Base-by-base conservation (phyloP, 2,329 filamentous ascomycete genomes). In the Alternaria ethzedia region DNA sequence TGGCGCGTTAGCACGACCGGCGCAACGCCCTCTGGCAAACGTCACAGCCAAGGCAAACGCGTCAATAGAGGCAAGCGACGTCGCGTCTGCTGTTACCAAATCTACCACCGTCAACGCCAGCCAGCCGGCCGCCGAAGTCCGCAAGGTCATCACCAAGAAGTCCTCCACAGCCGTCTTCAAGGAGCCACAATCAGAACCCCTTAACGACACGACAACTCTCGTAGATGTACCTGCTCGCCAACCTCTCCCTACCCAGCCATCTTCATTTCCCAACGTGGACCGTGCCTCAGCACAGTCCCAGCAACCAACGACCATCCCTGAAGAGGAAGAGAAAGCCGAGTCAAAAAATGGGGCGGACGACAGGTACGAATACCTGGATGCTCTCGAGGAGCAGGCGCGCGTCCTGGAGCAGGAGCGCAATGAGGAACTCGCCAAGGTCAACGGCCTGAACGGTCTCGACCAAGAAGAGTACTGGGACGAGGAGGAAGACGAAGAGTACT, bases 401-500 rank as follows among this genome's bases (percentile, higher is more conserved):
- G 73, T 70, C 15, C 64, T 78, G 8, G 79, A 82, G 55, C 73
- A 76, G 46, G 77, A 79, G 41, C 75, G 76, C 56, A 78, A 78
- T 59, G 77, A 79, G 1, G 75, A 79, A 57, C 61, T 80, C 30
- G 74, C 76, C 45, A 73, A 80, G 63, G 41, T 70, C 3, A 64
- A 67, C 15, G 61, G 45, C 13, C 47, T 69, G n/a, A 57, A 55
- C 17, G 62, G 57, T 25, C 70, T 74, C 8, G 88, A 90, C 68
- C 80, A 85, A 0, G 90, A 93, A 70, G 91, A 94, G 76, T 91
- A 90, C 71, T 93, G 90, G 90, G 90, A 92, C 15, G 78, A 85
- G 23, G 86, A 89, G 15, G 91, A 94, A 17, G 90, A 91, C 15
- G 90, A 95, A 25, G 91, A 91, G 44, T 92, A 94, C 66, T 88